Base-by-base conservation (phyloP, 1,284 basidiomycete genomes). In the Fomitopsis betulina region DNA sequence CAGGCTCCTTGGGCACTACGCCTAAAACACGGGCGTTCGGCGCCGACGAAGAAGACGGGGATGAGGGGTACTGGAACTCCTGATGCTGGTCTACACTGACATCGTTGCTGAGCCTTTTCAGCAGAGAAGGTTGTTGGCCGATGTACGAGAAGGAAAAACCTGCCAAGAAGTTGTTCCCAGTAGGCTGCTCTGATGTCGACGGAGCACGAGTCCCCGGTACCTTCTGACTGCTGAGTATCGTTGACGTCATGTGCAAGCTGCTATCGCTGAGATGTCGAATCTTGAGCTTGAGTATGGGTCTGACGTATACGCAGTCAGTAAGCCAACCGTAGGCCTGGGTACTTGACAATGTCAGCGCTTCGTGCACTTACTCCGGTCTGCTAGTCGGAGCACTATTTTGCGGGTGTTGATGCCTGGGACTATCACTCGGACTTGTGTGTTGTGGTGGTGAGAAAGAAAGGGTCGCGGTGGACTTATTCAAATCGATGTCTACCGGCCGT, bases 141-240 rank as follows among this genome's bases (percentile, higher is more conserved):
- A 69, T 69, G 17, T 51, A 58, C 19, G 42, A 53, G 53, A 68
- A 69, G 21, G 56, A 62, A 55, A 69, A 68, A 49, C 37, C 57
- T 13, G 60, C 38, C 32, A 68, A 57, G 10, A 60, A 47, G 38
- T 54, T 63, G 23, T 45, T 54, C 19, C 43, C 53, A 17, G 58
- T 38, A 19, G 30, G 35, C 17, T 42, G 49, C 49, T 51, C 49
- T 19, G 49, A 23, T 6, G n/a, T 12, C 5, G 21, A 8, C 15
- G 12, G 49, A 15, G 49, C 30, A 51, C 49, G 49, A 19, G 49
- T 33, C 35, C 49, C 49, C 10, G 49, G 33, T 19, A 51, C 33
- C 51, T 53, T 57, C 42, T 53, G 56, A 37, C 6, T 19, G 32
- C 32, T 27, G 13, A 39, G 25, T 27, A 35, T 19, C 49, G 37